A percentile compares a stretch with the other conserved stretches of the same genome.
Evolutionary conservation across 352 stramenopile genomes (phyloP).

Genomic region (Thalassiosira mediterranea): DNA sequence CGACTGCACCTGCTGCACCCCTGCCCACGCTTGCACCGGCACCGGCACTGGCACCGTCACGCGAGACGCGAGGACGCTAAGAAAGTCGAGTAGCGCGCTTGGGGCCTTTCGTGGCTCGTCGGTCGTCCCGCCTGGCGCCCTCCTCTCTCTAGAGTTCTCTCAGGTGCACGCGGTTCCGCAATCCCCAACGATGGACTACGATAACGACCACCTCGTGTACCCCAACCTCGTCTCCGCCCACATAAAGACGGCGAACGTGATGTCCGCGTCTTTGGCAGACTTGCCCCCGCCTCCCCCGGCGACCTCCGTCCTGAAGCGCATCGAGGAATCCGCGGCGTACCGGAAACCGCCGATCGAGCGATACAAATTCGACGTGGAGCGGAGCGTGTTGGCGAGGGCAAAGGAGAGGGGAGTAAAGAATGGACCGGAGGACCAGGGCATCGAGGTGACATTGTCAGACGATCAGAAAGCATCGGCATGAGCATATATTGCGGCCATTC

Average conservation of each 20-base stretch:
- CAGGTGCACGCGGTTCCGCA: too few species aligned
- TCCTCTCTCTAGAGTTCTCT: too few species aligned
- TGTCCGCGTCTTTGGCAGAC: not conserved
- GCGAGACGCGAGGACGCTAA: too few species aligned
- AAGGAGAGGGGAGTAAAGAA: not conserved
- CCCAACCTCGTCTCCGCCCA: conserved; percentile 1
- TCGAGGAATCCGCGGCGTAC: not conserved
- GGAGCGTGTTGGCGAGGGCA: conserved; percentile 6
- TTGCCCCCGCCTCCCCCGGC: not conserved
- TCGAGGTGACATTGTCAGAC: not conserved
- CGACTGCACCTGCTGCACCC: too few species aligned
- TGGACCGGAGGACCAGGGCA: not conserved
- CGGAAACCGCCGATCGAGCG: conserved; percentile 1
- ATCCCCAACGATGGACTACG: not conserved
- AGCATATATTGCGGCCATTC: too few species aligned
- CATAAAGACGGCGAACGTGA: not conserved
- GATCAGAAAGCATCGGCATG: not conserved
- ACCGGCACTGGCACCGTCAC: too few species aligned
- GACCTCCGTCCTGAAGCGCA: not conserved
- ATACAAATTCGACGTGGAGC: conserved; percentile 23
- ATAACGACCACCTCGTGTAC: not conserved
- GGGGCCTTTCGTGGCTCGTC: too few species aligned
- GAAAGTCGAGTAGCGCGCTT: too few species aligned
- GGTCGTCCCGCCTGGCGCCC: too few species aligned
- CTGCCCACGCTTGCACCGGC: too few species aligned